These are phyloP conservation scores for Fusarium xylarioides DNA, from an alignment of 2,329 filamentous ascomycete genomes.

Conservation along the genomic window DNA sequence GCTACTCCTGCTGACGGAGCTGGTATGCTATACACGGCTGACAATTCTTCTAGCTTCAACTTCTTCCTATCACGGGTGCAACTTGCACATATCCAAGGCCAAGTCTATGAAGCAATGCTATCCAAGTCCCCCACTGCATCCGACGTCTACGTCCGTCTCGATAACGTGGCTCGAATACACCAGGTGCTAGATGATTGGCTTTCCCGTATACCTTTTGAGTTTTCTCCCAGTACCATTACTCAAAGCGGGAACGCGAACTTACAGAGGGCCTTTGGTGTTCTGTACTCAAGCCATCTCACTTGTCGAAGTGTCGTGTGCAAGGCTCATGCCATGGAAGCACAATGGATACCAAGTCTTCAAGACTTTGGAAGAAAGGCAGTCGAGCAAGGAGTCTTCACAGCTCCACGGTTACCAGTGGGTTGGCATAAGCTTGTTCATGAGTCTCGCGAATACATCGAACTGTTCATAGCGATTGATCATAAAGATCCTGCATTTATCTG, in stretches of 20 bases:
- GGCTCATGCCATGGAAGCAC: neutral
- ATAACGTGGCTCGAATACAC: neutral
- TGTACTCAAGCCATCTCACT: constrained; percentile 9
- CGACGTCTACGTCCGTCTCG: neutral
- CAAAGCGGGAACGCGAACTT: neutral
- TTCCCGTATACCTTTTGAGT: neutral
- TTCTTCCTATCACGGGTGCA: constrained; percentile 7
- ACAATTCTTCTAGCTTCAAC: neutral
- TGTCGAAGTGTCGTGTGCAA: neutral
- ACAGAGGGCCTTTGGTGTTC: neutral
- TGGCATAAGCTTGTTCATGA: constrained; percentile 14
- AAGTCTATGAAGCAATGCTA: constrained; percentile 8
- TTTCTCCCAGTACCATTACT: neutral
- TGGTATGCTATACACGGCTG: neutral
- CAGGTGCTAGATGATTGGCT: constrained; percentile 10
- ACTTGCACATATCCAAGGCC: constrained; percentile 27
- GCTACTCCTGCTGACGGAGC: neutral
- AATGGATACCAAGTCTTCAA: neutral
- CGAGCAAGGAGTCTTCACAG: accelerated
- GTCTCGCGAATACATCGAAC: neutral
- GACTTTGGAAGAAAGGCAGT: neutral
- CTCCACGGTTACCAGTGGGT: neutral
- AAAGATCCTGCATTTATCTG: neutral
- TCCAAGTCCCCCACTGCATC: neutral
- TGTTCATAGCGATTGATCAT: neutral